Evolutionary conservation across 441 rosid species (phyloP), one percentile per base, ranked within the genome.

Genomic region (Brassica hybrid): DNA sequence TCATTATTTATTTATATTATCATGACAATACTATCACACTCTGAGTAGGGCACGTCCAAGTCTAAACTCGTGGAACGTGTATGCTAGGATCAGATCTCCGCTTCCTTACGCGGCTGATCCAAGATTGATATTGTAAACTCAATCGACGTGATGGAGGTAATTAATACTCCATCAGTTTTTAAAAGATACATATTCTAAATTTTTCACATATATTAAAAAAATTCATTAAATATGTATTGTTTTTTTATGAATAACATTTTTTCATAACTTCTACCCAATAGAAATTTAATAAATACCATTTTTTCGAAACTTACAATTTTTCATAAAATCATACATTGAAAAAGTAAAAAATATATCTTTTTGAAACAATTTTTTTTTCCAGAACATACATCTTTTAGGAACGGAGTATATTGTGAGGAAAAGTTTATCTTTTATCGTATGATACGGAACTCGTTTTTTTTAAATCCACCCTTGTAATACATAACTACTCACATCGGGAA

Each of bases 21-120:
- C 27, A 25, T 25, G 27, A 30, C 6, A 4, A 30, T 11, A 11
- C 2, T 14, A 48, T 5, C 17, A n/a, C 56, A 13, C 16, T 45
- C 54, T 45, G 56, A n/a, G 34, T 30, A 30, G 34, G 34, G 17
- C 56, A 48, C 56, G 56, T n/a, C 56, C 3, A 48, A 48, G 56
- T n/a, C 56, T 48, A 38, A 25, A 57, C 12, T 45, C 11, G 61
- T 67, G 73, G 59, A 52, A 67, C 21, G 67, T 58, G 57, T n/a
- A 43, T 68, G 68, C 1, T 13, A 38, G 54, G 61, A 17, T 60
- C 61, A 60, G 21, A 9, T 60, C 48, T 58, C 66, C 34, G 6
- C 34, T 58, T 5, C 21, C 25, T 75, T 52, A 52, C 58, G 58
- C 58, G 58, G 58, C 54, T 5, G 54, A 45, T 45, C 54, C 54